These are phyloP conservation scores for Trametes cingulata DNA, from an alignment of 768 basidiomycete genomes.

Conservation along the genomic window DNA sequence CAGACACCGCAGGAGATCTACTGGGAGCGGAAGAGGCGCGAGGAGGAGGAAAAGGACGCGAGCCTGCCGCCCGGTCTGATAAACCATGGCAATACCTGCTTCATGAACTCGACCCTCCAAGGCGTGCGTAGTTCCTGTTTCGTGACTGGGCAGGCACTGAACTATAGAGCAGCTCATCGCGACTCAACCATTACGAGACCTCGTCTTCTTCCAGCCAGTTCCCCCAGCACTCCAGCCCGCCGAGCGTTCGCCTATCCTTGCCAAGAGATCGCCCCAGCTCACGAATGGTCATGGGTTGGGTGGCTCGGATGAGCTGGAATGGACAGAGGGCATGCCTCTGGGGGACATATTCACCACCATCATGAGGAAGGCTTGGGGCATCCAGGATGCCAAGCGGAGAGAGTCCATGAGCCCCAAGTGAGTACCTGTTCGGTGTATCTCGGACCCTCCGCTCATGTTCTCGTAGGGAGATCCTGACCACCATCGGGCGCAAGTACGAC, in stretches of 20 bases:
- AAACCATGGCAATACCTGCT: slow-evolving; percentile 91
- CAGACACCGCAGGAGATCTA: slow-evolving; percentile 66
- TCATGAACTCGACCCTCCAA: slow-evolving; percentile 94
- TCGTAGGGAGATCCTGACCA: slow-evolving; percentile 58
- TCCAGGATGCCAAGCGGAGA: slow-evolving; percentile 52
- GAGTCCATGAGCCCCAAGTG: slow-evolving; percentile 69
- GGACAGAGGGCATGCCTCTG: slow-evolving; percentile 65
- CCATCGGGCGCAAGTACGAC: slow-evolving; percentile 83
- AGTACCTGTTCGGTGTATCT: slow-evolving; percentile 30
- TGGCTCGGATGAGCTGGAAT: slow-evolving; percentile 50
- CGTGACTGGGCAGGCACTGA: background rate
- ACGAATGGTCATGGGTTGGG: slow-evolving; percentile 63
- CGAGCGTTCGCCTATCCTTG: slow-evolving; percentile 37
- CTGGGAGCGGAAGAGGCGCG: slow-evolving; percentile 54
- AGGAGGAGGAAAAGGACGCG: slow-evolving; percentile 61
- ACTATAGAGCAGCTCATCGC: slow-evolving; percentile 58
- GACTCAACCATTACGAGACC: slow-evolving; percentile 58
- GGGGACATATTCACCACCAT: slow-evolving; percentile 66
- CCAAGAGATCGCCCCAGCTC: slow-evolving; percentile 61
- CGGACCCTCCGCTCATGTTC: background rate
- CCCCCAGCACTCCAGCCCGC: slow-evolving; percentile 42
- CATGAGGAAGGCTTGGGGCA: slow-evolving; percentile 63
- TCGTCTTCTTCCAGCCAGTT: slow-evolving; percentile 56
- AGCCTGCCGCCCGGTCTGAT: slow-evolving; percentile 71
- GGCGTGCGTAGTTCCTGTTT: slow-evolving; percentile 54